Evolutionary conservation across 2,329 filamentous ascomycete genomes (phyloP), one percentile per base, ranked within the genome.

Genomic region (Xylaria sp.): DNA sequence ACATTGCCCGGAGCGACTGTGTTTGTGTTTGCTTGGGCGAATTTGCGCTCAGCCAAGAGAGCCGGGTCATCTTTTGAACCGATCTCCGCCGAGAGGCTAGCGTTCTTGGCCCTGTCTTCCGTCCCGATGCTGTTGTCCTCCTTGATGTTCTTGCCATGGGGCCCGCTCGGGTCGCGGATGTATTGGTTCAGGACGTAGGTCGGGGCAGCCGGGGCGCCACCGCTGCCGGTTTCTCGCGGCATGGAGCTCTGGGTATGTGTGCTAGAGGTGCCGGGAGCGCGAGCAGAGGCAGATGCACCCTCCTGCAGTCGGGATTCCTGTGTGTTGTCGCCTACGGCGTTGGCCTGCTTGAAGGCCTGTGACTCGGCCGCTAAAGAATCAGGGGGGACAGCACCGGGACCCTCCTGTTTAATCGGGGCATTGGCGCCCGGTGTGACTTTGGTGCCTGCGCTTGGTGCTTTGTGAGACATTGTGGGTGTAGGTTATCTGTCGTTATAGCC

Each of bases 301-400:
- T 59, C 67, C 72, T 37, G 71, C 44, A 50, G 69, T 50, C 55
- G 75, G 23, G 85, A 90, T 41, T 84, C 88, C 56, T 84, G 83
- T n/a, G 75, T 73, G 51, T 86, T 86, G 9, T 82, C 82, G 6
- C 84, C 79, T 50, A 86, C 93, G 13, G 79, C 82, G 72, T 91
- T 92, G 66, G 85, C 85, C 25, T 82, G 73, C 56, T 84, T 82
- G 68, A 89, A 81, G 25, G 75, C 63, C 23, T 75, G 65, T 0
- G 92, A 96, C 76, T 95, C 90, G 67, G 89, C 91, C 12, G 93
- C 93, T 5, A 97, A 89, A 7, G 92, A 95, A 80, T 91, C 92
- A 15, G 86, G 83, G 54, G 86, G 82, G 1, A 95, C 85, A 31
- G 84, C 75, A 62, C 93, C 93, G 5, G 90, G 83, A 15, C 85